Evolutionary conservation across 768 basidiomycete species (phyloP), one percentile per base, ranked within the genome.

Genomic region (Suillus clintonianus): DNA sequence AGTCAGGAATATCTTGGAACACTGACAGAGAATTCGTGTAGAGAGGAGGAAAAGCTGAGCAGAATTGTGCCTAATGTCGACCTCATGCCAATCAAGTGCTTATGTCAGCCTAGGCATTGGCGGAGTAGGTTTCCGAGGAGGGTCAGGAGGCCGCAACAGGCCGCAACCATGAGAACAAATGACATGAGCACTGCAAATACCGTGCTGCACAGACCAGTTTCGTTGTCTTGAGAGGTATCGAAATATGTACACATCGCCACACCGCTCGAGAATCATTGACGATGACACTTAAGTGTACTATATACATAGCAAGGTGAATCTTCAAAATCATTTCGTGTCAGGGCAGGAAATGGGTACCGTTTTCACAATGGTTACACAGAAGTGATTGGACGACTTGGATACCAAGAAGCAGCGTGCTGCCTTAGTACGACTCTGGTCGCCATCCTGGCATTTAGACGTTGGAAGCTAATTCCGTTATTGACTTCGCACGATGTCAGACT

Each of bases 11-110:
- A 47, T 60, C 47, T 58, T 51, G 56, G 54, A n/a, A 45, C 30
- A 63, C 56, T 57, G 43, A 48, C 58, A 24, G 61, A 43, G 47
- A 53, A 42, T 64, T 59, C 59, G 30, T 65, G 66, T 60, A 57
- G 59, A 57, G 59, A 27, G 62, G 50, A 11, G 27, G 43, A 53
- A 53, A 51, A 61, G 50, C 1, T 11, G 48, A 27, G 61, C 19
- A n/a, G 30, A 30, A 34, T 41, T 36, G 27, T 43, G 60, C 37
- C 54, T 39, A 59, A 50, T 62, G 57, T 3, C 34, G 59, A 17
- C 55, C 60, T 37, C 59, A n/a, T 53, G 51, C 13, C 19, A 53
- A 53, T 50, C 32, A 51, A 5, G 30, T 13, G 48, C 42, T 63
- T 63, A 63, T 57, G 59, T 63, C 60, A 63, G 62, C 62, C 19